Conservation (phyloP, 192 early-diverging fungal species). For the Umbelopsis isabellina region DNA sequence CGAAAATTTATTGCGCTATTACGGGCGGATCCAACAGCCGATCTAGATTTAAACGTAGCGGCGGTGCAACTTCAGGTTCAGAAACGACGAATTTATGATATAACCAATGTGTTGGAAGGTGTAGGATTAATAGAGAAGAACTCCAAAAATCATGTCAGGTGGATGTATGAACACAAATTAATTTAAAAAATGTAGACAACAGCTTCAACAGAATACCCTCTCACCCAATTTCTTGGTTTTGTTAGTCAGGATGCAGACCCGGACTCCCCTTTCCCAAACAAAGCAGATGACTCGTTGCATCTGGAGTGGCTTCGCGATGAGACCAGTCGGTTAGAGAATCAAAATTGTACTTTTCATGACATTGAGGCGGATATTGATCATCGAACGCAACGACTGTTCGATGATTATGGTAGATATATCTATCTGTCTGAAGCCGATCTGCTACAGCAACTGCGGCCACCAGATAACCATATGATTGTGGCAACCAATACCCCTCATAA, state of each 20-base stretch:
- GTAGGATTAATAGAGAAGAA: constrained; percentile 68
- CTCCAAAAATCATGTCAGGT: constrained; percentile 69
- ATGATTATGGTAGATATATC: background rate
- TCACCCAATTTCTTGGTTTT: background rate
- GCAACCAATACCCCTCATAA: constrained; percentile 15
- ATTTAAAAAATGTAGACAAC: background rate
- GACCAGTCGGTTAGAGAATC: background rate
- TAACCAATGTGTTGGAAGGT: constrained; percentile 71
- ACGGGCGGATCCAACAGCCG: constrained; percentile 48
- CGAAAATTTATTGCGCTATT: constrained; percentile 63
- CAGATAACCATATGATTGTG: constrained; percentile 1
- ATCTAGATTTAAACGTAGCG: constrained; percentile 63
- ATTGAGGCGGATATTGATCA: background rate
- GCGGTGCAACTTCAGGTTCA: constrained; percentile 62
- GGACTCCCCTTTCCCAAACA: background rate
- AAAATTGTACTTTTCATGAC: background rate
- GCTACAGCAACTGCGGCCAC: background rate
- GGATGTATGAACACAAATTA: constrained; percentile 58
- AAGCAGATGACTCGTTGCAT: background rate
- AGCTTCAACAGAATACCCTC: background rate
- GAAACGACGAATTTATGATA: constrained; percentile 72
- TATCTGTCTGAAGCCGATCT: constrained; percentile 8
- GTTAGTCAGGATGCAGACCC: background rate
- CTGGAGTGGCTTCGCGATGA: background rate
- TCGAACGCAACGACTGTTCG: background rate